phyloP scores from a whole-genome alignment of 352 stramenopile species.

The Phytophthora ohioensis region DNA sequence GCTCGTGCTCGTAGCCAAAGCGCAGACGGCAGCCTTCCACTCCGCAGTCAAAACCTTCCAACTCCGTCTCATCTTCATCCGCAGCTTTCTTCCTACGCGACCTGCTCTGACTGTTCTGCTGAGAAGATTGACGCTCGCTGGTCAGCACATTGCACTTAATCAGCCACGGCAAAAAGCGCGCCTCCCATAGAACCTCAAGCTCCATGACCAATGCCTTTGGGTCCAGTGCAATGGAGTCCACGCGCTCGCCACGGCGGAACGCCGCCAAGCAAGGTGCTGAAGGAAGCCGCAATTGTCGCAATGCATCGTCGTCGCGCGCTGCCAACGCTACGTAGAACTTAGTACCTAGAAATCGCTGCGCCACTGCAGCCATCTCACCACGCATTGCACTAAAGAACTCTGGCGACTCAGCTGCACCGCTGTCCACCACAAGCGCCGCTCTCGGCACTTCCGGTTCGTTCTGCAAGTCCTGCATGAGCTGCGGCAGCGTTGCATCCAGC shows the following conservation, averaged over 20 bases:
- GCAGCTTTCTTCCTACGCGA: constrained; percentile 11
- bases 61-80: constrained; percentile 41
- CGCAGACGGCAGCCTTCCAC: constrained; percentile 67
- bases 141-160: constrained; percentile 66
- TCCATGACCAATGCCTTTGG: constrained; percentile 43
- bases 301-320: constrained; percentile 34
- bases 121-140: constrained; percentile 45
- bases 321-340: constrained; percentile 61
- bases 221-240: constrained; percentile 58
- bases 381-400: constrained; percentile 41
- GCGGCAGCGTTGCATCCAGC: constrained; percentile 32
- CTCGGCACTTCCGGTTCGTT: constrained; percentile 45
- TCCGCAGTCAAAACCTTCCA: constrained; percentile 64
- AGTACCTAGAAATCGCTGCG: constrained; percentile 57
- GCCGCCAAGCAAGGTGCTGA: constrained; percentile 49
- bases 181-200: constrained; percentile 59
- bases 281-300: constrained; percentile 51
- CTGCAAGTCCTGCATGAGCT: constrained; percentile 53
- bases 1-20: constrained; percentile 74
- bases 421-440: constrained; percentile 50
- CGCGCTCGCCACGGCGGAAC: constrained; percentile 58
- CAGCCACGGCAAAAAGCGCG: constrained; percentile 67
- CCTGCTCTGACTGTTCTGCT: constrained; percentile 9
- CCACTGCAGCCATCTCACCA: constrained; percentile 51
- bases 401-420: neutral